phyloP scores from a whole-genome alignment of 1,139 yeast species.

The Yarrowia galli region DNA sequence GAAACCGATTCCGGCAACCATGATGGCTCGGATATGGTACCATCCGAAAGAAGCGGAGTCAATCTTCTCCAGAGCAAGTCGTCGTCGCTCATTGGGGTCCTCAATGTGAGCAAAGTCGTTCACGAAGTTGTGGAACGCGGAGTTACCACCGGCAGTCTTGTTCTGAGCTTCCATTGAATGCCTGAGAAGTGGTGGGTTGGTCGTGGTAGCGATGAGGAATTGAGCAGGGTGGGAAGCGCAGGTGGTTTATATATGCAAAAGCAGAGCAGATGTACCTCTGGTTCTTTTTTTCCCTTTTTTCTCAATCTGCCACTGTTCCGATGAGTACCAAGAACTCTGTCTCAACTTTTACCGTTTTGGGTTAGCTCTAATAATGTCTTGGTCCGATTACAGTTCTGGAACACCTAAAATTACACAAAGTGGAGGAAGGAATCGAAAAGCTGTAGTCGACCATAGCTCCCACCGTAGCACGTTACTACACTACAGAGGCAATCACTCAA shows the following conservation, averaged over 20 bases:
- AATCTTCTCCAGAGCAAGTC: constrained; percentile 85
- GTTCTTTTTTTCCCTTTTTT: background rate
- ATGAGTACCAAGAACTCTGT: constrained; percentile 13
- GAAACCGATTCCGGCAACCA: constrained; percentile 95
- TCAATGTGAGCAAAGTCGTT: constrained; percentile 84
- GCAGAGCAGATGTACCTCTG: background rate
- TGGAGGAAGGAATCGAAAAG: background rate
- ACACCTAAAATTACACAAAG: background rate
- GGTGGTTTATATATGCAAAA: constrained; percentile 35
- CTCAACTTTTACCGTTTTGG: constrained; percentile 24
- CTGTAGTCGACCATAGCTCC: background rate
- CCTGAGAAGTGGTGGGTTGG: constrained; percentile 2
- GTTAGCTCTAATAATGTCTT: constrained; percentile 28
- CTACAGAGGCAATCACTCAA: background rate
- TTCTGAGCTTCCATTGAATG: constrained; percentile 28
- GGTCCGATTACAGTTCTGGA: background rate
- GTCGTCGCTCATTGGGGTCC: constrained; percentile 88
- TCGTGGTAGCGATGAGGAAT: constrained; percentile 15
- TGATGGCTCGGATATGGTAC: constrained; percentile 86
- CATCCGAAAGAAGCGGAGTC: constrained; percentile 85
- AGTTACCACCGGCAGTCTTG: constrained; percentile 69
- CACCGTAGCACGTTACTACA: background rate
- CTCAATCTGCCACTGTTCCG: constrained; percentile 1
- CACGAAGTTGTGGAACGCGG: constrained; percentile 86
- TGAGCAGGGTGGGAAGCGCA: constrained; percentile 3